Evolutionary conservation across 305 asterid genomes (phyloP).

Genomic region (Striga hermonthica): DNA sequence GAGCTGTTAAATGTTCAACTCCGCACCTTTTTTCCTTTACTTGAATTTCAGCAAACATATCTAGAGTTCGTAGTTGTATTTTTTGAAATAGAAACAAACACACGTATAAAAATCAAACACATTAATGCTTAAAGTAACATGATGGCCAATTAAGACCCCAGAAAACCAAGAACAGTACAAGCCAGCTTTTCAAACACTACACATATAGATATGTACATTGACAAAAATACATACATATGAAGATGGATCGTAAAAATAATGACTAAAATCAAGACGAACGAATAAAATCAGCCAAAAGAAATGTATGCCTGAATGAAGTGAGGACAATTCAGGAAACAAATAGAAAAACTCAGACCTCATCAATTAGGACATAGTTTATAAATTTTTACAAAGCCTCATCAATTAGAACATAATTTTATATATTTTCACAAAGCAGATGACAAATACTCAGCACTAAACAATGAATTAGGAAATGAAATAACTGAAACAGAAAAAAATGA

Average conservation of each 20-base stretch:
- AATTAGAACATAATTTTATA: not conserved
- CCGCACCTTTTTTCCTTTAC: constrained; percentile 2
- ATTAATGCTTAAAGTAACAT: constrained; percentile 13
- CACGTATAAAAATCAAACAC: not conserved
- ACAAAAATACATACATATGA: too few species aligned
- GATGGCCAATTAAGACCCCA: constrained; percentile 4
- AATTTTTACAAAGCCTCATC: not conserved
- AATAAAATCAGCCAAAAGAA: constrained; percentile 6
- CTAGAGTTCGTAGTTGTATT: not conserved
- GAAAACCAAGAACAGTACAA: not conserved
- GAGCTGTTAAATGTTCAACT: constrained; percentile 8
- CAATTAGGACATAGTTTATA: not conserved
- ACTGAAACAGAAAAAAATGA: not conserved
- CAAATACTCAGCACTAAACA: constrained; percentile 1
- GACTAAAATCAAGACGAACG: not conserved
- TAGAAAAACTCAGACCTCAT: not conserved
- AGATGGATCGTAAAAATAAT: too few species aligned
- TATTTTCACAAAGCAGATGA: not conserved
- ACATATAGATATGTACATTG: too few species aligned
- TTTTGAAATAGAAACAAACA: not conserved
- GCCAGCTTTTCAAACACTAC: not conserved
- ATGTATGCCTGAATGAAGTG: too few species aligned
- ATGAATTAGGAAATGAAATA: constrained; percentile 6
- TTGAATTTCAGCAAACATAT: constrained; percentile 13
- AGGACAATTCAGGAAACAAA: not conserved